These are phyloP conservation scores for Fusarium coffeatum DNA, from an alignment of 2,329 filamentous ascomycete species.

Conservation along the genomic window DNA sequence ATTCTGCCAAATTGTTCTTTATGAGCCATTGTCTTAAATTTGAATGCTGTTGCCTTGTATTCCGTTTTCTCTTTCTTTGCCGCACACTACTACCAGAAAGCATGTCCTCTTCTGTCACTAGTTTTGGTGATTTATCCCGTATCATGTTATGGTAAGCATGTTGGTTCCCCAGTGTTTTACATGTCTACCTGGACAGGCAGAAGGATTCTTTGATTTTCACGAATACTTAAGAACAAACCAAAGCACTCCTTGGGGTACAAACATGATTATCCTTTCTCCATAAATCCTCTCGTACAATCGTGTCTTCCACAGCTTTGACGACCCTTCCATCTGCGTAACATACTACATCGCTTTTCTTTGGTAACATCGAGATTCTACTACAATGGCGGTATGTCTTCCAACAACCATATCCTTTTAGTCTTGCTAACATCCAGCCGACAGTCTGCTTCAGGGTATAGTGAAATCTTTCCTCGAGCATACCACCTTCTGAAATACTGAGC, in stretches of 20 bases:
- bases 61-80: not conserved
- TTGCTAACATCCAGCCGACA: not conserved
- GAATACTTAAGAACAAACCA: fast-evolving
- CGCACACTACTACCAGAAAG: not conserved
- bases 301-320: not conserved
- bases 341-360: not conserved
- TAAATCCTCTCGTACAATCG: not conserved
- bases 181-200: conserved; percentile 21
- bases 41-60: conserved; percentile 1
- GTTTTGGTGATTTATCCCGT: not conserved
- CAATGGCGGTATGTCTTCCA: conserved; percentile 7
- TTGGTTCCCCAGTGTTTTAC: not conserved
- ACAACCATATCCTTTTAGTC: fast-evolving
- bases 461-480: not conserved
- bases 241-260: fast-evolving
- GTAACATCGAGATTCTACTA: not conserved
- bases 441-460: conserved; percentile 21
- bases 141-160: not conserved
- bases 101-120: not conserved
- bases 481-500: not conserved
- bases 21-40: not conserved
- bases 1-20: not conserved
- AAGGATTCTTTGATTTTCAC: not conserved
- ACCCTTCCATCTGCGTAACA: not conserved
- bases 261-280: not conserved